phyloP scores from a whole-genome alignment of 768 basidiomycete species.

The Mycena rebaudengoi region DNA sequence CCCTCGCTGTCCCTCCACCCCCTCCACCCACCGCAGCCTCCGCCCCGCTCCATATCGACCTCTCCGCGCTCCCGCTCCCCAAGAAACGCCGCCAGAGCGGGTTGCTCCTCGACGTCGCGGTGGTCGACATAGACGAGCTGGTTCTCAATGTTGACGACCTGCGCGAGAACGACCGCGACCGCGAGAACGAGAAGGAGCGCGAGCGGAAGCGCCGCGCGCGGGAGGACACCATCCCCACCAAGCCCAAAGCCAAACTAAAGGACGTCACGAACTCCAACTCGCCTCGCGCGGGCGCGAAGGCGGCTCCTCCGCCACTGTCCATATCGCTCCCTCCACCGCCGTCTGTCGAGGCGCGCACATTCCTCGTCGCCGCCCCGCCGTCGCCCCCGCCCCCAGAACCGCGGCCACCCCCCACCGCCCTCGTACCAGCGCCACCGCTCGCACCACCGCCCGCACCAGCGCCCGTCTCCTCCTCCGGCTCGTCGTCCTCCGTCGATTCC shows the following conservation, averaged over 20 bases:
- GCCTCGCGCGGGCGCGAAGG: conserved; percentile 37
- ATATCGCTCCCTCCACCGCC: not conserved
- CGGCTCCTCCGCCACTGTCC: not conserved
- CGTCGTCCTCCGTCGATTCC: conserved; percentile 23
- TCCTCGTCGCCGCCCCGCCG: conserved; percentile 36
- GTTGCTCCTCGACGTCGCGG: conserved; percentile 54
- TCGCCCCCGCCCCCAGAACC: conserved; percentile 31
- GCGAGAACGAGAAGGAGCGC: conserved; percentile 48
- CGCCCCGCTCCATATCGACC: conserved; percentile 15
- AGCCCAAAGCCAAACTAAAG: conserved; percentile 60
- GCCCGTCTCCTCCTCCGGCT: conserved; percentile 26
- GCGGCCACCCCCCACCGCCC: conserved; percentile 9
- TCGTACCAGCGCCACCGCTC: not conserved
- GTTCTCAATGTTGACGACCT: conserved; percentile 28
- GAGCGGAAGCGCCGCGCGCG: conserved; percentile 44
- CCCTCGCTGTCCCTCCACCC: not conserved
- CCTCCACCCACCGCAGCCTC: not conserved
- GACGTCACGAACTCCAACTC: conserved; percentile 67
- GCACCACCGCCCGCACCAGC: not conserved
- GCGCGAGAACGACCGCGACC: conserved; percentile 60
- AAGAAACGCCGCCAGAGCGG: conserved; percentile 49
- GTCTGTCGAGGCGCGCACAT: conserved; percentile 13
- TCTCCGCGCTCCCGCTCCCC: conserved; percentile 23
- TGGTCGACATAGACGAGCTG: conserved; percentile 32
- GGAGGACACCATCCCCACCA: conserved; percentile 45